Base-by-base conservation (phyloP, 257 asterid species). In the Ballota nigra region DNA sequence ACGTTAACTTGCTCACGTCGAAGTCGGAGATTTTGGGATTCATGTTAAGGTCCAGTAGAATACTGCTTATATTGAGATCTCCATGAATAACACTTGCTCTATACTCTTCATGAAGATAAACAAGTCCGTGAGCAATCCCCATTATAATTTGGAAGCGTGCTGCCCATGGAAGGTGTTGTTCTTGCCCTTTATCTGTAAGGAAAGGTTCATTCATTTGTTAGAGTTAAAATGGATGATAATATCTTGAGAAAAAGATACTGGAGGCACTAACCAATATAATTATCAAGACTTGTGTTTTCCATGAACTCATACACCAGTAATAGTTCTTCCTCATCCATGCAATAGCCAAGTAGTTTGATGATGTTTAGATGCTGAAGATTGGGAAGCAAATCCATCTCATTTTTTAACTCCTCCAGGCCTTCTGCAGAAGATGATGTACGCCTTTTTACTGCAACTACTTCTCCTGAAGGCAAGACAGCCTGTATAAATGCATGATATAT, bases 291-390 rank as follows among this genome's bases (percentile, higher is more conserved):
- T 26, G 29, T 26, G 29, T 62, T 31, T 62, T 22, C 53, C 77
- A 55, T 77, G 81, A 63, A 77, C 64, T 77, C 81, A 49, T 70
- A 65, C 7, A 71, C 58, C 4, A 77, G 56, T 34, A 64, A 19
- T 20, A n/a, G n/a, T 41, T 70, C 76, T 55, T 43, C 73, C 49
- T 28, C 10, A 9, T 19, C 33, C n/a, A 20, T 43, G 77, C 81
- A 71, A 58, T 71, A 71, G 10, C 81, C 81, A n/a, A 58, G 74
- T 64, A 77, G 60, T 22, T 59, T 57, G 38, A 77, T 57, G 64
- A 77, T 33, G 74, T 77, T 77, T 26, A 20, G 56, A 71, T 71
- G 81, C 66, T 45, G 64, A 58, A 71, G 64, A 11, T 66, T 58
- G 70, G 45, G 41, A 71, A 66, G 73, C 51, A 23, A 29, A 66